A percentile compares a stretch with the other conserved stretches of the same genome.
Conservation (phyloP, 495 filamentous ascomycete genomes). For the Hypomontagnella monticulosa region DNA sequence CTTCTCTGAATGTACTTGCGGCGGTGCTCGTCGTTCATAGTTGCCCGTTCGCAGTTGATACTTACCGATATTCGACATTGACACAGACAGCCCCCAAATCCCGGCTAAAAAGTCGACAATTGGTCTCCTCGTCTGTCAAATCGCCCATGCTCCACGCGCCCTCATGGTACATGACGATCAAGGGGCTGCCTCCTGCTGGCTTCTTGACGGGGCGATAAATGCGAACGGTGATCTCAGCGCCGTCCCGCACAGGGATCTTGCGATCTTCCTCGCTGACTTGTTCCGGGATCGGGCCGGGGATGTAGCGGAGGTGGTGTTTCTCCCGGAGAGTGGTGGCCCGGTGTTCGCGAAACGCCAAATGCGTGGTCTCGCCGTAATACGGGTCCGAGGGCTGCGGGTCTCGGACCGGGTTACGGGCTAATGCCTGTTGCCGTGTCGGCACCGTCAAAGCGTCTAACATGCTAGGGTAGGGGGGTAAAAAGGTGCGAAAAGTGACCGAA, state of each 20-base stretch:
- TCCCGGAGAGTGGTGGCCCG: conserved; percentile 37
- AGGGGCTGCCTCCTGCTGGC: conserved; percentile 47
- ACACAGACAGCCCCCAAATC: conserved; percentile 49
- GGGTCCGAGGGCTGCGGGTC: conserved; percentile 38
- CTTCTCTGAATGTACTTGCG: background rate
- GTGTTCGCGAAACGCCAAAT: conserved; percentile 25
- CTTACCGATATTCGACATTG: conserved; percentile 56
- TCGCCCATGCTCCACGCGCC: conserved; percentile 57
- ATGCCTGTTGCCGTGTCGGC: conserved; percentile 17
- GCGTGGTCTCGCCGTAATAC: conserved; percentile 40
- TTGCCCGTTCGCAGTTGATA: background rate
- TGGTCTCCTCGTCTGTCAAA: conserved; percentile 45
- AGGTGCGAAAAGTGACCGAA: background rate
- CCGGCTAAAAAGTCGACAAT: conserved; percentile 45
- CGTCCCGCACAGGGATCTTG: conserved; percentile 54
- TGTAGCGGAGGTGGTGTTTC: conserved; percentile 41
- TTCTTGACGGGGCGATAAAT: conserved; percentile 48
- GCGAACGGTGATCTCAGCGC: conserved; percentile 48
- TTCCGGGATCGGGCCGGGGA: conserved; percentile 35
- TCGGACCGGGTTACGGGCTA: conserved; percentile 28
- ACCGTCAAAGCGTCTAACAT: background rate
- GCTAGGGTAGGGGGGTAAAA: no score
- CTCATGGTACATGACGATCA: conserved; percentile 56
- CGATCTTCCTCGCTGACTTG: conserved; percentile 45
- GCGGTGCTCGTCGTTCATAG: background rate